These are phyloP conservation scores for Incumbomyces lentus DNA, from an alignment of 2,329 filamentous ascomycete species.

Conservation along the genomic window DNA sequence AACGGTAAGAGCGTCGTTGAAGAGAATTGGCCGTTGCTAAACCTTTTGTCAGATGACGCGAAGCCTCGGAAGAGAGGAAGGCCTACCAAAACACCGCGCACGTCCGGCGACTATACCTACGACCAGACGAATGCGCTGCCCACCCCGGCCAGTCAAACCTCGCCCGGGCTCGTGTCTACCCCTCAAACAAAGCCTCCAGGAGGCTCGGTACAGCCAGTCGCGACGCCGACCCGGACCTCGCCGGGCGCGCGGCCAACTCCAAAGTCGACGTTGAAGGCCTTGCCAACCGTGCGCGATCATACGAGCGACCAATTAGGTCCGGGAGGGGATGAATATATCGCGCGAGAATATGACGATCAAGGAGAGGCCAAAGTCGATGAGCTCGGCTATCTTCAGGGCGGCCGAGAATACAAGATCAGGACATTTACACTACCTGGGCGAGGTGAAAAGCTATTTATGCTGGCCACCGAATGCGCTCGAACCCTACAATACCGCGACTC, in stretches of 20 bases:
- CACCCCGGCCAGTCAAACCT: slow-evolving; percentile 22
- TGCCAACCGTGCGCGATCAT: slow-evolving; percentile 92
- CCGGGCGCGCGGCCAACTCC: slow-evolving; percentile 36
- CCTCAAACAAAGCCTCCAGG: slow-evolving; percentile 32
- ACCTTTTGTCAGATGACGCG: slow-evolving; percentile 35
- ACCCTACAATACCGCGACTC: slow-evolving; percentile 91
- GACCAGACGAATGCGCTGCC: slow-evolving; percentile 22
- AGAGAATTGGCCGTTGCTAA: slow-evolving; percentile 11
- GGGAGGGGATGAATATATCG: slow-evolving; percentile 87
- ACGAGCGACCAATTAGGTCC: slow-evolving; percentile 89
- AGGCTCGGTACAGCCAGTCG: slow-evolving; percentile 19
- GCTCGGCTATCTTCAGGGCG: slow-evolving; percentile 71
- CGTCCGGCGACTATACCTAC: slow-evolving; percentile 25
- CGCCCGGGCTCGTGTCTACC: slow-evolving; percentile 28
- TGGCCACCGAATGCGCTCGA: slow-evolving; percentile 91
- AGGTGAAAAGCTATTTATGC: slow-evolving; percentile 93
- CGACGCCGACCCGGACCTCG: slow-evolving; percentile 49
- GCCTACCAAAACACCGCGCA: slow-evolving; percentile 38
- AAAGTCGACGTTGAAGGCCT: slow-evolving; percentile 64
- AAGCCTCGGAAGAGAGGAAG: slow-evolving; percentile 40
- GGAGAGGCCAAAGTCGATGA: slow-evolving; percentile 88
- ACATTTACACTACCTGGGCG: slow-evolving; percentile 88
- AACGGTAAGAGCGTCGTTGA: slow-evolving; percentile 45
- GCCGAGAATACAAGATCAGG: slow-evolving; percentile 79
- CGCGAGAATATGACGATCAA: slow-evolving; percentile 81